Percentiles rank a stretch among this genome's conserved stretches.
Conservation (phyloP, 257 asterid genomes). For the Plantago major region DNA sequence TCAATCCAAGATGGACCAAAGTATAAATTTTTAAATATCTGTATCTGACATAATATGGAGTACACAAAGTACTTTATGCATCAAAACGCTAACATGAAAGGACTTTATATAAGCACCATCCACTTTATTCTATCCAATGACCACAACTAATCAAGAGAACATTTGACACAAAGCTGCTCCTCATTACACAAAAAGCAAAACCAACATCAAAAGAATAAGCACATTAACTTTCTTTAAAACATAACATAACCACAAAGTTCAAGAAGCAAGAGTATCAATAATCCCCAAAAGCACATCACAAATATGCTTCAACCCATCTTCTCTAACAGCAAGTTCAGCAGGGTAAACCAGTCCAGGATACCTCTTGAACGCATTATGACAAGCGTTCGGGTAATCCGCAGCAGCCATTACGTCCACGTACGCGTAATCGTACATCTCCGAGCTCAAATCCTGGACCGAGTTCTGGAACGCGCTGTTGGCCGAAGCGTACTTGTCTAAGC, state of each 20-base stretch:
- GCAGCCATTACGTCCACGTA: conserved; percentile 88
- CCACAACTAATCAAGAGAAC: background rate
- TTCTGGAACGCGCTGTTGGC: conserved; percentile 59
- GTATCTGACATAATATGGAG: too few species aligned
- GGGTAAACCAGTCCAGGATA: conserved; percentile 51
- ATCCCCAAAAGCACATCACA: conserved; percentile 78
- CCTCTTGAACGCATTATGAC: conserved; percentile 53
- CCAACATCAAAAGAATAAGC: background rate
- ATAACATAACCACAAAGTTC: background rate
- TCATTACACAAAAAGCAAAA: conserved; percentile 3
- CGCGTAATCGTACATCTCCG: conserved; percentile 69
- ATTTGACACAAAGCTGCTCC: background rate
- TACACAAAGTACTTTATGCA: background rate
- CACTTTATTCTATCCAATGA: background rate
- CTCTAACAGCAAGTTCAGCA: conserved; percentile 48
- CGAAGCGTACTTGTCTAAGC: conserved; percentile 55
- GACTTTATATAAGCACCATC: background rate
- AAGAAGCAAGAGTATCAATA: conserved; percentile 44
- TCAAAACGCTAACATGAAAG: background rate
- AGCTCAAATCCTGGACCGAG: conserved; percentile 48
- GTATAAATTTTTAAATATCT: too few species aligned
- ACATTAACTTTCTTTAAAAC: background rate
- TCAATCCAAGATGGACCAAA: too few species aligned
- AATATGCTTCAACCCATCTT: conserved; percentile 62
- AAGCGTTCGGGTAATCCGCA: conserved; percentile 69